These are phyloP conservation scores for Zanthoxylum bungeanum DNA, from an alignment of 345 rosid species.

Conservation along the genomic window DNA sequence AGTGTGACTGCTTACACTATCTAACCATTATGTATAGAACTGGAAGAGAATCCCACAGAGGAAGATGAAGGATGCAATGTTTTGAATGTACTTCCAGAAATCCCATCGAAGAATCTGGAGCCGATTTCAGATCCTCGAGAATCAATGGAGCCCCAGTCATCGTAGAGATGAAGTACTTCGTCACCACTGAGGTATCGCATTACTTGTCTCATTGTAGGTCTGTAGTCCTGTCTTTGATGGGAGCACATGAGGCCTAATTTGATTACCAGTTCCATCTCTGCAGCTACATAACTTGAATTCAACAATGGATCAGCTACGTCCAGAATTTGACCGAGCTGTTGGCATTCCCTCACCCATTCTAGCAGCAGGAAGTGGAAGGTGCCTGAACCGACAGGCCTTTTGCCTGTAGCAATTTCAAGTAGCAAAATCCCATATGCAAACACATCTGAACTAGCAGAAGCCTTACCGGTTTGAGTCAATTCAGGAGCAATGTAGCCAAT, in stretches of 20 bases:
- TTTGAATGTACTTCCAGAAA: constrained; percentile 22
- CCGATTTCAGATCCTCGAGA: constrained; percentile 14
- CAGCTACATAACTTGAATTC: constrained; percentile 19
- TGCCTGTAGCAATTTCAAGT: constrained; percentile 60
- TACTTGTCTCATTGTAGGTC: constrained; percentile 62
- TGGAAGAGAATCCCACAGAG: constrained; percentile 25
- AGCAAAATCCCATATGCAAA: constrained; percentile 66
- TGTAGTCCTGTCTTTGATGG: constrained; percentile 28
- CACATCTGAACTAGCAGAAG: constrained; percentile 65
- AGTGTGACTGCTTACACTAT: constrained; percentile 15
- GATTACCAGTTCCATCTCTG: constrained; percentile 48
- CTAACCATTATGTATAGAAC: constrained; percentile 34
- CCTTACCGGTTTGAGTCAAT: constrained; percentile 58
- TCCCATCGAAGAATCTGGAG: constrained; percentile 9
- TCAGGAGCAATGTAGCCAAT: constrained; percentile 83
- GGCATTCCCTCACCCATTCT: constrained; percentile 40
- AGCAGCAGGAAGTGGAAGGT: constrained; percentile 27
- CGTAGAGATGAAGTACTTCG: constrained; percentile 29
- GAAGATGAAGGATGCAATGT: constrained; percentile 32
- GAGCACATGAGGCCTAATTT: constrained; percentile 54
- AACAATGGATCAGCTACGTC: constrained; percentile 44
- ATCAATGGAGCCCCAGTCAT: constrained; percentile 19
- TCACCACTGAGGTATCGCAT: constrained; percentile 52
- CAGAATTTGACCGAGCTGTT: constrained; percentile 26
- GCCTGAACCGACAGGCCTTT: constrained; percentile 34